Evolutionary conservation across 2,329 filamentous ascomycete genomes (phyloP), one percentile per base, ranked within the genome.

Genomic region (Zopfia rhizophila): DNA sequence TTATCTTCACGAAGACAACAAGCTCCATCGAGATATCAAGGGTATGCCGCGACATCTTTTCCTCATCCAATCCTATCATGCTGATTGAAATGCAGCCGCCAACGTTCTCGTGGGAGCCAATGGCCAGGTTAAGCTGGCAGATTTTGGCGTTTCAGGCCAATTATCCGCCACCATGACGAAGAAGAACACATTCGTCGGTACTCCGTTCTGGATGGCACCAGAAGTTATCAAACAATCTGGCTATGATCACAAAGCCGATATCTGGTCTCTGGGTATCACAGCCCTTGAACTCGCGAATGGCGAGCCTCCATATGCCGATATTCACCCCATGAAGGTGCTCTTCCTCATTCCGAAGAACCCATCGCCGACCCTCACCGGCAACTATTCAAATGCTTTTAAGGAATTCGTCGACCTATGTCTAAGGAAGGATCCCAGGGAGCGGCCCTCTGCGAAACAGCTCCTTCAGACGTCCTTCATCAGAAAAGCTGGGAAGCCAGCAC

Each of bases 161-260:
- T 82, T 97, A 16, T 95, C 93, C 7, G 93, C 93, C 5, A 99
- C 93, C 37, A 97, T 97, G 92, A 97, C 93, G 53, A 97, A 97
- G 81, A 97, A 97, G 78, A 97, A 97, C 69, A 97, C 93, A 0
- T 99, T 97, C 71, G 93, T 99, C 22, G 94, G 94, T 23, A 97
- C 93, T 0, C 93, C 94, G 1, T 99, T 97, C 70, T 99, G 94
- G 94, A 99, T 99, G 93, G 93, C 94, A 3, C 93, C 93, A 8
- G 93, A 99, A 75, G 93, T 97, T 43, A 99, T 99, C 72, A 96
- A 96, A 75, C 93, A 99, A 72, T 96, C 91, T 46, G 93, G 93
- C 36, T 97, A 97, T 76, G 93, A 97, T 72, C 91, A 96, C 76
- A 97, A 97, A 75, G 93, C 93, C 31, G 93, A 97, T 68, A 96